phyloP scores from a whole-genome alignment of 345 rosid species.

The Acer campestre region DNA sequence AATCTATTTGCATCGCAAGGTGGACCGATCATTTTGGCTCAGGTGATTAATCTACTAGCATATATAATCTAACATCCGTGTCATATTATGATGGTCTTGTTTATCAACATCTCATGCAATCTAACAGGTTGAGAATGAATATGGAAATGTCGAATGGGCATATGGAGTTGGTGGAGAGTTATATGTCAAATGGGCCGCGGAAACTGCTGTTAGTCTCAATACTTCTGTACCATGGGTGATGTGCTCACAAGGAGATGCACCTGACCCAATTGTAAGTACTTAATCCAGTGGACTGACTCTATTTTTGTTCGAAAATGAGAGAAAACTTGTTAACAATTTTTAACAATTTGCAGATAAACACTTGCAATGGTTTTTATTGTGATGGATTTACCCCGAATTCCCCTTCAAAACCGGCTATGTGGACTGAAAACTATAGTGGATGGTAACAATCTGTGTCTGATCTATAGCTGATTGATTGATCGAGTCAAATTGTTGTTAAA shows the following conservation, averaged over 20 bases:
- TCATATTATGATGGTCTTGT: background rate
- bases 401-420: slow-evolving; percentile 60
- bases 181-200: slow-evolving; percentile 68
- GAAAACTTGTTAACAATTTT: background rate
- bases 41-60: slow-evolving; percentile 34
- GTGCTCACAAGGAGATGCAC: slow-evolving; percentile 62
- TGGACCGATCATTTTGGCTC: slow-evolving; percentile 74
- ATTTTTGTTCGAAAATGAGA: background rate
- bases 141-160: slow-evolving; percentile 57
- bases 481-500: background rate
- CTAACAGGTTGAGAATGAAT: slow-evolving; percentile 67
- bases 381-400: slow-evolving; percentile 58
- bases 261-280: slow-evolving; percentile 57
- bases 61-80: background rate
- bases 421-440: slow-evolving; percentile 74
- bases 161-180: slow-evolving; percentile 53
- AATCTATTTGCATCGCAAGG: slow-evolving; percentile 68
- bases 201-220: slow-evolving; percentile 59
- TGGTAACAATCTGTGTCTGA: slow-evolving; percentile 37
- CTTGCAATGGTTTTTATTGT: slow-evolving; percentile 75
- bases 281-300: background rate
- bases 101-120: background rate
- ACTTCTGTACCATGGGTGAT: slow-evolving; percentile 74
- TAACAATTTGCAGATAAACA: slow-evolving; percentile 50
- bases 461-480: background rate